Base-by-base conservation (phyloP, 129 eudicot species). In the Scalesia atractyloides region DNA sequence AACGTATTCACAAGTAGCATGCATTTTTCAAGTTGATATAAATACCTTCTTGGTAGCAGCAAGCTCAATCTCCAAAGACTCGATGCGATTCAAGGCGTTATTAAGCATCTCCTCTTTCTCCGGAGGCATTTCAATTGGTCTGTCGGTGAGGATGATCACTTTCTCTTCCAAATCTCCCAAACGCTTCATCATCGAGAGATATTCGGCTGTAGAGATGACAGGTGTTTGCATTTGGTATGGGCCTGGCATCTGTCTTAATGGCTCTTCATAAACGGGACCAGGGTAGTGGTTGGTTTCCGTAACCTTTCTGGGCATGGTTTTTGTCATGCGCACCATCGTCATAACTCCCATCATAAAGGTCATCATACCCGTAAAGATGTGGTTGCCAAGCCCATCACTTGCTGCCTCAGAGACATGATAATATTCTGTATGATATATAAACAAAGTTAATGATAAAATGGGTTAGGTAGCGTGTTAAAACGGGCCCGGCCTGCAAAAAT, bases 21-120 rank as follows among this genome's bases (percentile, higher is more conserved):
- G 37, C 37, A 58, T 51, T 61, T 46, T 44, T 34, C n/a, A 24
- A 69, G 65, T 20, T 34, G 1, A 58, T n/a, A 2, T n/a, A 53
- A 26, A 5, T 91, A 90, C 99, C 99, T 88, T 95, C 83, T 80
- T 86, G 70, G 99, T 70, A 13, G 83, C 73, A 30, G 88, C 75
- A 70, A 88, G 97, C 80, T 88, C 95, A 43, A 86, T 85, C 86
- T 95, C 99, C 81, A 95, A 81, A 44, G 77, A 73, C 59, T 80
- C 81, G 7, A 95, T 90, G 26, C 97, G 95, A 19, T 75, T 71
- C 76, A 95, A 73, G 66, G 97, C 97, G 54, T 72, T 71, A 72
- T 85, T 86, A 50, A 95, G 86, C 87, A 90, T 81, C 73, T 91
- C 94, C 81, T 95, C 99, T 70, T 90, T 90, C 80, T 95, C 99